These are phyloP conservation scores for Annulohypoxylon moriforme DNA, from an alignment of 495 filamentous ascomycete species.

Conservation along the genomic window DNA sequence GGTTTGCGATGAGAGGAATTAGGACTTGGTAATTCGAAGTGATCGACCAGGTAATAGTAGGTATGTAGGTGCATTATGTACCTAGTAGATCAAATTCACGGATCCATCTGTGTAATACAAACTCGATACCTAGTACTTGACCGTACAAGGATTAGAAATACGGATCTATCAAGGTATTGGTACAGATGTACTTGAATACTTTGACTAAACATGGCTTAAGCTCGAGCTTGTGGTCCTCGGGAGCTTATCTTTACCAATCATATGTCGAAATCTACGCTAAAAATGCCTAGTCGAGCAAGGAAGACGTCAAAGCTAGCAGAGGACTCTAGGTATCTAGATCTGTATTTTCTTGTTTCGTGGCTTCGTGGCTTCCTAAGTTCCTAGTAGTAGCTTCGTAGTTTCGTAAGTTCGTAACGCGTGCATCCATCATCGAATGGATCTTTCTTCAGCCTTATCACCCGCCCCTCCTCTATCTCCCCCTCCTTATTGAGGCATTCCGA, in stretches of 20 bases:
- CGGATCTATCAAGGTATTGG: not conserved
- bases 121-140: too few relatives aligned
- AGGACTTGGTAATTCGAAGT: not conserved
- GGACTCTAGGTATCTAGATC: not conserved
- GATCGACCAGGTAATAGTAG: too few relatives aligned
- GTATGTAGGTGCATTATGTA: not conserved
- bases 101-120: too few relatives aligned
- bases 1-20: not conserved
- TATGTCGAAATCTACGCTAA: not conserved
- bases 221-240: not conserved
- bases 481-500: not conserved
- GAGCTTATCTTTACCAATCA: constrained; percentile 33
- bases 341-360: not conserved
- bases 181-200: not conserved
- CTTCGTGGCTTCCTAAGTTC: not conserved
- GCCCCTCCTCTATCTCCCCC: not conserved
- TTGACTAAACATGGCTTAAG: not conserved
- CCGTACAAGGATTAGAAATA: too few relatives aligned
- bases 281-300: not conserved
- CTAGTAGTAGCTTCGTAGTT: too few relatives aligned
- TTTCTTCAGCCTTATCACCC: constrained; percentile 1
- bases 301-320: not conserved
- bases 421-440: not conserved
- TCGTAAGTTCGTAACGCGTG: not conserved
- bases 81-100: too few relatives aligned